Base-by-base conservation (phyloP, 1,139 yeast genomes). In the Scheffersomyces segobiensis region DNA sequence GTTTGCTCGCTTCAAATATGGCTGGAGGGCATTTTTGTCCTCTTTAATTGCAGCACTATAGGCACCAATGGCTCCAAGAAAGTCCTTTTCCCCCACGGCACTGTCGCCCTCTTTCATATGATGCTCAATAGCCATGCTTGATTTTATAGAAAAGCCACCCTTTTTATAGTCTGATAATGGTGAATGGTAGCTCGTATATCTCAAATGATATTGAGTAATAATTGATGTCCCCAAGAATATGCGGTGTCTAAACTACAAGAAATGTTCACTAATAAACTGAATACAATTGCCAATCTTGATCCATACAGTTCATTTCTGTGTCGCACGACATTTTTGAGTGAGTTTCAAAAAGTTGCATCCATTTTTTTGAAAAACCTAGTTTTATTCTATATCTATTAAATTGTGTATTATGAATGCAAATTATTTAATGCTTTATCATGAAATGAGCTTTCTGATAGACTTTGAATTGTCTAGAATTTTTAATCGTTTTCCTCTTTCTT, bases 1-100 rank as follows among this genome's bases (percentile, higher is more conserved):
- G 42, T 80, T 83, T 5, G 93, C 76, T 68, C 87, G 75, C 62
- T 86, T 83, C n/a, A 85, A 61, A 50, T 76, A 75, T 0, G 90
- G 86, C 55, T 71, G 75, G 60, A 83, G 80, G n/a, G 89, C 84
- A 20, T 72, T 71, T 1, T 86, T 82, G 56, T 73, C 73, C 59
- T 78, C 80, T 21, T 66, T 67, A 26, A 79, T 63, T 0, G 82
- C 82, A 12, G 64, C 64, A 10, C 75, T 61, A 57, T 68, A 79
- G 17, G 65, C 54, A 19, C 70, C 65, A 46, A 80, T 72, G 12
- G 83, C 83, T 2, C 73, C 71, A n/a, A 76, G 70, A 57, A 64
- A 77, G 55, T 79, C 82, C 46, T 73, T 74, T 3, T 67, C 63
- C 7, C 68, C 65, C 21, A 74, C 58, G 20, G 70, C 65, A 2